A percentile compares a stretch with the other conserved stretches of the same genome.
Evolutionary conservation across 208 protist genomes (phyloP).

Genomic region (Histomonas meleagridis): DNA sequence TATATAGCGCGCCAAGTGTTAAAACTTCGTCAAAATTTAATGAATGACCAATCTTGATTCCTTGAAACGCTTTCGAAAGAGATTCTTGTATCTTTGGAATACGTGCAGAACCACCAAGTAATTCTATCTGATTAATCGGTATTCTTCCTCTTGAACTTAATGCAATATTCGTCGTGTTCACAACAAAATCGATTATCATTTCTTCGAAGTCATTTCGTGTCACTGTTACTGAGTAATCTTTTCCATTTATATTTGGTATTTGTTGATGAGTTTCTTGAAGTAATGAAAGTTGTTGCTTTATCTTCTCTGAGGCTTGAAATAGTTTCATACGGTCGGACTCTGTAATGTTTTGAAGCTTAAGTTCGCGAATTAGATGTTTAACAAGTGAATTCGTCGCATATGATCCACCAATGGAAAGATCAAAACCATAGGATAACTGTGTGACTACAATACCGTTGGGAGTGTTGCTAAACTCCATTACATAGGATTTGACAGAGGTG

Average conservation of each 20-base stretch:
- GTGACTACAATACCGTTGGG: background rate
- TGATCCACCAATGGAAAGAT: background rate
- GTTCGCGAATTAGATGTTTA: background rate
- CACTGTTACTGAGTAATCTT: background rate
- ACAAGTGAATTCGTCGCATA: background rate
- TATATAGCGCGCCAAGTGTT: background rate
- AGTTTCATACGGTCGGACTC: background rate
- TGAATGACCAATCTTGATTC: background rate
- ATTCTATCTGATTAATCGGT: background rate
- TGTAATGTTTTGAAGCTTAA: background rate
- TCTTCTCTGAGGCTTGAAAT: background rate
- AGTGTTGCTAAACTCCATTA: background rate
- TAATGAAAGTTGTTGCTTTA: background rate
- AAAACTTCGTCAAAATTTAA: background rate
- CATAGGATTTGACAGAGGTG: background rate
- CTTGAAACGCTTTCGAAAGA: background rate
- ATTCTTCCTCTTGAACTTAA: background rate
- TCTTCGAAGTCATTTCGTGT: background rate
- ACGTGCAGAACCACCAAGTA: background rate
- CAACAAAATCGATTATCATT: background rate
- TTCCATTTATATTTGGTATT: background rate
- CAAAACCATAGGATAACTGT: background rate
- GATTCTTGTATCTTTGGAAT: background rate
- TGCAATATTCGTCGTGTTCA: background rate
- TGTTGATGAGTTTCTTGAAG: background rate